phyloP scores from a whole-genome alignment of 2,329 filamentous ascomycete species.

The Hypoxylon rubiginosum region DNA sequence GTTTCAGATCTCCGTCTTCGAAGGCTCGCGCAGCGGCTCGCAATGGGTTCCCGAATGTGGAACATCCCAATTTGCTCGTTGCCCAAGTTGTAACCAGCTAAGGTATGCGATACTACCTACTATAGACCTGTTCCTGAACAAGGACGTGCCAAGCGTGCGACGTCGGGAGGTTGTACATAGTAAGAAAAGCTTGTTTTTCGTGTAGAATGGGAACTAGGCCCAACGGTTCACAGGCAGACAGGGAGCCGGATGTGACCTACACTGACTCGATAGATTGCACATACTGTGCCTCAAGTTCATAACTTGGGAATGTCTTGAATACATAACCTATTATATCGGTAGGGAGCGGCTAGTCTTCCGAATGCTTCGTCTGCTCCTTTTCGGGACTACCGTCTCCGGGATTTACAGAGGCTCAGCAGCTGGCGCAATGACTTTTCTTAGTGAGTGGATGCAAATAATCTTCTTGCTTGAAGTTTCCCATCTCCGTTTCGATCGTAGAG shows the following conservation, averaged over 20 bases:
- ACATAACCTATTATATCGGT: too few relatives aligned
- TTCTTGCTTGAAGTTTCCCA: not conserved
- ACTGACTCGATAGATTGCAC: not conserved
- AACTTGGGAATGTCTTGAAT: not conserved
- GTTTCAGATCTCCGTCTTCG: constrained; percentile 16
- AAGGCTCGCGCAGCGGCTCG: constrained; percentile 1
- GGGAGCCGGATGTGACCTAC: not conserved
- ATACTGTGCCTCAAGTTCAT: not conserved
- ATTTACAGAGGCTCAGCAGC: not conserved
- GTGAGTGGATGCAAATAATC: not conserved
- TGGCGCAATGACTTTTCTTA: not conserved
- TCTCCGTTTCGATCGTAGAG: not conserved
- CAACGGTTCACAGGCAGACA: not conserved
- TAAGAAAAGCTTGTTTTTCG: constrained; percentile 26
- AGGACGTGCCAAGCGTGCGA: constrained; percentile 18
- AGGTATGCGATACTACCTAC: too few relatives aligned
- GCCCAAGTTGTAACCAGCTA: not conserved
- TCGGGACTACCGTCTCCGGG: not conserved
- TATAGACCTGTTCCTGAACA: constrained; percentile 11
- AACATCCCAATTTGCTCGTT: not conserved
- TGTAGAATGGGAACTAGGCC: not conserved
- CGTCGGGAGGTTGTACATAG: not conserved
- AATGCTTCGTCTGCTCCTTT: not conserved
- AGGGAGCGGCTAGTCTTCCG: not conserved
- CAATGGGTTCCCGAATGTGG: constrained; percentile 13